Evolutionary conservation across 2,329 filamentous ascomycete genomes (phyloP).

Genomic region (Fusarium aywerte): DNA sequence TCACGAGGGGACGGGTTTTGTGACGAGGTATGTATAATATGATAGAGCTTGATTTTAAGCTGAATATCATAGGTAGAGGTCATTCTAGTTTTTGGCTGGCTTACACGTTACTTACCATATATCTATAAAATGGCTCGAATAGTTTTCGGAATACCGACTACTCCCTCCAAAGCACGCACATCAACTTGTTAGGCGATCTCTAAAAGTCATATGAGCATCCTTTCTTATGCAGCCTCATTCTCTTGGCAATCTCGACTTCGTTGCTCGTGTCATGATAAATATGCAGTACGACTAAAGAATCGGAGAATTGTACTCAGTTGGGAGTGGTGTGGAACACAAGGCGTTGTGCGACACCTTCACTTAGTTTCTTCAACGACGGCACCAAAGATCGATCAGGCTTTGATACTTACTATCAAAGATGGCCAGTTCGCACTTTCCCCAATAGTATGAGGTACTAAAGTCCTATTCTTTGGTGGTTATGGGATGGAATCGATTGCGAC

Average conservation of each 20-base stretch:
- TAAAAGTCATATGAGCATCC: background rate
- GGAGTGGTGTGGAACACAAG: slow-evolving; percentile 27
- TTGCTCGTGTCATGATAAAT: slow-evolving; percentile 15
- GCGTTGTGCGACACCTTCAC: slow-evolving; percentile 5
- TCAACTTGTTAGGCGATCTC: no score
- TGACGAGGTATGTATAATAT: no score
- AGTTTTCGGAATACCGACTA: background rate
- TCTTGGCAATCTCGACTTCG: slow-evolving; percentile 19
- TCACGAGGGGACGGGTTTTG: background rate
- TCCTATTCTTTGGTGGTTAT: slow-evolving; percentile 1
- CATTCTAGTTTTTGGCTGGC: background rate
- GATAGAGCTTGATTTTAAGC: background rate
- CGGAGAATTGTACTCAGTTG: slow-evolving; percentile 36
- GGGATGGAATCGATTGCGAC: background rate
- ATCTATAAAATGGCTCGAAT: background rate
- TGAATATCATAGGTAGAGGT: no score
- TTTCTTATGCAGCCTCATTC: slow-evolving; percentile 3
- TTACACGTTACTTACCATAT: background rate
- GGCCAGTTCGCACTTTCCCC: background rate
- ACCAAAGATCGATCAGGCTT: background rate
- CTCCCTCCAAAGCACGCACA: no score
- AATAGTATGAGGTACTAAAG: background rate
- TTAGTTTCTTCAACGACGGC: slow-evolving; percentile 11
- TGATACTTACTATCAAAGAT: slow-evolving; percentile 11
- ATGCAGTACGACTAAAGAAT: slow-evolving; percentile 2